Evolutionary conservation across 2,329 filamentous ascomycete genomes (phyloP), one percentile per base, ranked within the genome.

Genomic region (Xylariaceae sp.): DNA sequence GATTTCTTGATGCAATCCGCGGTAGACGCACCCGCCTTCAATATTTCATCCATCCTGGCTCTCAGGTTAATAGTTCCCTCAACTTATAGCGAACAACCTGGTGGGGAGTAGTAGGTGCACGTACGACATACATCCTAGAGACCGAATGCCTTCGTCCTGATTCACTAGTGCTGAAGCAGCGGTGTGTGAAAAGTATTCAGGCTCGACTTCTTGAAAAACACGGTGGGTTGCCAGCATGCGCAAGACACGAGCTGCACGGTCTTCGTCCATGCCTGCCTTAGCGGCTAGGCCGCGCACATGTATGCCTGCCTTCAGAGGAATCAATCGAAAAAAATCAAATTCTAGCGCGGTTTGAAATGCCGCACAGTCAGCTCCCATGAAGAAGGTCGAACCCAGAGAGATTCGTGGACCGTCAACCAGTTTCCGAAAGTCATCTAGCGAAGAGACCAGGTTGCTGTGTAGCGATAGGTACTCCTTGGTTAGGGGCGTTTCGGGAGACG

Each of bases 241-340:
- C 6, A 63, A 16, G 14, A 55, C 23, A 12, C 60, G 60, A 7
- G 34, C 22, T 1, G 48, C 40, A 4, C 58, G 48, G 22, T 62
- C 60, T 1, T 37, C 19, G 29, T 62, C 56, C 6, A 60, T 17
- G 1, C 54, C 50, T 3, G 53, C 52, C 10, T 53, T 54, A 1
- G 42, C 3, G 0, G 56, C 58, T 19, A 64, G 45, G 3, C 55
- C 49, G 1, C 44, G 20, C 4, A 62, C 2, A 1, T 27, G 45
- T 1, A 64, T 56, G 0, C 46, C 49, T 0, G 51, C 46, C 5
- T 52, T 37, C 2, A 25, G 21, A 1, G 55, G 56, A 3, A 64
- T 51, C 0, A 59, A 16, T 2, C 25, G 37, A 45, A 63, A 64
- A 34, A 64, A 60, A 2, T 54, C 23, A 34, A 61, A 62, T 4